These are phyloP conservation scores for Cicer arietinum DNA, from an alignment of 306 rosid species.

Conservation along the genomic window DNA sequence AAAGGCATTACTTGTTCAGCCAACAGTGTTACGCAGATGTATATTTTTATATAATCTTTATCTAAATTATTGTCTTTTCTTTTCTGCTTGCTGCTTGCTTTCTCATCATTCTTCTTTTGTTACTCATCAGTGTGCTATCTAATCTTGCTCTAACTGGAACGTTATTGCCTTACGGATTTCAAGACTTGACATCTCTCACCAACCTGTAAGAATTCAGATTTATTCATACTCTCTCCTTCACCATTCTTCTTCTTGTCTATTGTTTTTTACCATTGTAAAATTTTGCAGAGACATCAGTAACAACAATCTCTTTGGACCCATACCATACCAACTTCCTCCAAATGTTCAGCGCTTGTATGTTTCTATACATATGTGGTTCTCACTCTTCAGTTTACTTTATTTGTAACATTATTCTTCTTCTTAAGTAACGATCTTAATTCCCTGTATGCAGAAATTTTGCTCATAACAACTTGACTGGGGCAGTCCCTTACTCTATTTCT, in stretches of 20 bases:
- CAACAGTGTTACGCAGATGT: conserved; percentile 86
- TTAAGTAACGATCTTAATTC: conserved; percentile 26
- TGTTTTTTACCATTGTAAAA: conserved; percentile 37
- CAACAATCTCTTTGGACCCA: conserved; percentile 72
- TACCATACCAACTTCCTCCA: conserved; percentile 83
- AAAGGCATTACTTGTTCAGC: conserved; percentile 77
- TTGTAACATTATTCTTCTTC: conserved; percentile 11
- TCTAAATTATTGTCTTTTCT: background rate
- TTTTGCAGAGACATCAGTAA: conserved; percentile 82
- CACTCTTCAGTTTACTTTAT: conserved; percentile 29
- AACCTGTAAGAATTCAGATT: conserved; percentile 79
- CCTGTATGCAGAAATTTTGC: conserved; percentile 80
- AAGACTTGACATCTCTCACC: conserved; percentile 60
- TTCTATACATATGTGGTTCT: conserved; percentile 37
- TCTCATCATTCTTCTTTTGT: conserved; percentile 43
- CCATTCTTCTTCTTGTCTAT: conserved; percentile 19
- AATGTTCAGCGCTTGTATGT: conserved; percentile 72
- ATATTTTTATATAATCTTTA: background rate
- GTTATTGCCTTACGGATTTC: conserved; percentile 56
- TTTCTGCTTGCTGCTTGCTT: conserved; percentile 14
- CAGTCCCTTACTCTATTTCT: conserved; percentile 74
- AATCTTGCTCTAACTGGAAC: conserved; percentile 73
- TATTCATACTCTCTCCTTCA: conserved; percentile 33
- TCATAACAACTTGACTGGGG: conserved; percentile 65
- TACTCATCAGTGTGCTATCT: conserved; percentile 64